Evolutionary conservation across 75 land plant genomes (phyloP).

Genomic region (Pseudotsuga menziesii): DNA sequence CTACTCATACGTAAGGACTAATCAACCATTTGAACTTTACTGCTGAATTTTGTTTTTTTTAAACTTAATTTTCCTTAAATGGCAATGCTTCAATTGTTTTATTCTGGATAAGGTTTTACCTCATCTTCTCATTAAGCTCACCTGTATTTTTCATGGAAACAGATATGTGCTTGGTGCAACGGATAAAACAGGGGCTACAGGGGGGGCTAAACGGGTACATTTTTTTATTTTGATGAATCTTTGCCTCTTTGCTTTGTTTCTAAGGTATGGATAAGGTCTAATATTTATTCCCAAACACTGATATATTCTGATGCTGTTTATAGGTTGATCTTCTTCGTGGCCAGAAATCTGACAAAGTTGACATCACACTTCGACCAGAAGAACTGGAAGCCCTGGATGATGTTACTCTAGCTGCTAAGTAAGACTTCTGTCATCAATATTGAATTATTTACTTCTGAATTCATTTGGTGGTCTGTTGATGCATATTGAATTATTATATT

Average conservation of each 20-base stretch:
- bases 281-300: neutral
- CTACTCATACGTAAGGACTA: constrained; percentile 81
- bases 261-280: no score
- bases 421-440: constrained; percentile 16
- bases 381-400: constrained; percentile 89
- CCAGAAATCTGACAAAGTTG: constrained; percentile 92
- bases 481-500: no score
- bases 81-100: no score
- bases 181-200: constrained; percentile 10
- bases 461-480: no score
- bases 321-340: constrained; percentile 93
- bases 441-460: no score
- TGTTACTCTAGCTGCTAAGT: constrained; percentile 87
- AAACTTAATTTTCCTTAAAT: no score
- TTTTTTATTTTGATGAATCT: neutral
- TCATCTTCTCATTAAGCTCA: neutral
- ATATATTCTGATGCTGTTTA: neutral
- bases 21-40: neutral
- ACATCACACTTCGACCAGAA: constrained; percentile 92
- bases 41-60: no score
- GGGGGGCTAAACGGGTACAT: constrained; percentile 13
- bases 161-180: constrained; percentile 17
- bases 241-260: no score
- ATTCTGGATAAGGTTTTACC: no score
- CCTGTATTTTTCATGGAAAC: neutral